A percentile compares a stretch with the other conserved stretches of the same genome.
Conservation (phyloP, 2,329 filamentous ascomycete genomes). For the Cladophialophora bantiana region DNA sequence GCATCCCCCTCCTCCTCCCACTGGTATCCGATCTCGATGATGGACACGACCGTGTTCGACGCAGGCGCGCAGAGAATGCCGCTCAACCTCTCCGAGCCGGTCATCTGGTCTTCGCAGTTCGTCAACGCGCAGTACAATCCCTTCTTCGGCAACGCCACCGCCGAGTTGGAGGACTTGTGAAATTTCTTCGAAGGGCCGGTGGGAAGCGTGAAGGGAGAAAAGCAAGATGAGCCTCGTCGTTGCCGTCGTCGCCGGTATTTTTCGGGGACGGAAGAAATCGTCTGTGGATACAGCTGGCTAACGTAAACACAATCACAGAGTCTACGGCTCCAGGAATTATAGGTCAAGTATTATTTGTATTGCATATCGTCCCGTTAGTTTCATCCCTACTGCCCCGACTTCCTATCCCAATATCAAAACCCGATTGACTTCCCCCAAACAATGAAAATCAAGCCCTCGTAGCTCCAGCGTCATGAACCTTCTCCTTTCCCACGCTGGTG, state of each 20-base stretch:
- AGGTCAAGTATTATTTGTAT: no score
- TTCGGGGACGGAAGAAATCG: no score
- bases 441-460: neutral
- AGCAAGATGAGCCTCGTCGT: neutral
- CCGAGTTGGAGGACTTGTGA: slow-evolving; percentile 11
- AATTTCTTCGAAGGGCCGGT: neutral
- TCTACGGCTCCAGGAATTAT: no score
- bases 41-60: neutral
- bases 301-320: no score
- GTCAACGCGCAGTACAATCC: slow-evolving; percentile 28
- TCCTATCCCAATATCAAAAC: no score
- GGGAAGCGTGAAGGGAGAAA: no score
- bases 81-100: slow-evolving; percentile 19
- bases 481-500: neutral
- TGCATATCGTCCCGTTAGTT: no score
- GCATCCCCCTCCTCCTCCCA: neutral
- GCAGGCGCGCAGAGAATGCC: slow-evolving; percentile 12
- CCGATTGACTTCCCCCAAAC: neutral
- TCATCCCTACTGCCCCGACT: no score
- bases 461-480: neutral
- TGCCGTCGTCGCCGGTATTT: neutral
- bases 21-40: neutral
- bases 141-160: slow-evolving; percentile 5
- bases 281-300: no score
- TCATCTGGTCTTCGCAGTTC: slow-evolving; percentile 29